Conservation (phyloP, 192 early-diverging fungal species). For the Backusella psychrophila region DNA sequence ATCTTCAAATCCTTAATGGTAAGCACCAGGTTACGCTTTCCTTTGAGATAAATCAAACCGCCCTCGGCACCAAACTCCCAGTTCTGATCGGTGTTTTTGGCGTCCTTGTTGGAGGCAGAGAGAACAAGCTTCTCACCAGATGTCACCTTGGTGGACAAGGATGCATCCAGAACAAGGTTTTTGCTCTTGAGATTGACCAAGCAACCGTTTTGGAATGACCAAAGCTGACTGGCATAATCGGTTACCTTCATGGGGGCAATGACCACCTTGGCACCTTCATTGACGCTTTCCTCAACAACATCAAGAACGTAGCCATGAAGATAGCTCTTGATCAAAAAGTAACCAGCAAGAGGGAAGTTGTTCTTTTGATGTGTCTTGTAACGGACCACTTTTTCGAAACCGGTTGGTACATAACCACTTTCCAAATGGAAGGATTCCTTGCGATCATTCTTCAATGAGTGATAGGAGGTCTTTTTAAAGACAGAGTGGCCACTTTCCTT, state of each 20-base stretch:
- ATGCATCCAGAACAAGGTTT: slow-evolving; percentile 20
- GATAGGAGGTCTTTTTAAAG: not conserved
- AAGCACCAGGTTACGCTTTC: slow-evolving; percentile 12
- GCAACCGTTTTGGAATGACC: slow-evolving; percentile 23
- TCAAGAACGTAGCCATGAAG: slow-evolving; percentile 30
- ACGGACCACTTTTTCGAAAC: slow-evolving; percentile 24
- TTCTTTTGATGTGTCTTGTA: slow-evolving; percentile 15
- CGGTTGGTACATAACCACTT: slow-evolving; percentile 22
- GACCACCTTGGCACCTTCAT: slow-evolving; percentile 11
- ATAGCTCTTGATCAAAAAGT: slow-evolving; percentile 31
- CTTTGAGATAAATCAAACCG: slow-evolving; percentile 12
- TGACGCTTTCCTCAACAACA: not conserved
- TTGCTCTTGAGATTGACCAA: slow-evolving; percentile 28
- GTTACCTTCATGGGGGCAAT: slow-evolving; percentile 15
- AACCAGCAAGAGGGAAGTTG: slow-evolving; percentile 24
- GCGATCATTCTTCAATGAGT: not conserved
- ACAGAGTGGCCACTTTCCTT: not conserved
- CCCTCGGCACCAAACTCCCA: slow-evolving; percentile 20
- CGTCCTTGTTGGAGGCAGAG: not conserved
- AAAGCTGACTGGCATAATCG: slow-evolving; percentile 31
- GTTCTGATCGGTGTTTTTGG: slow-evolving; percentile 10
- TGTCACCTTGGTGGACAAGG: not conserved
- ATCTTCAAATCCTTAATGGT: slow-evolving; percentile 21
- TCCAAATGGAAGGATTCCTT: slow-evolving; percentile 7
- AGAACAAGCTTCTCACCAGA: slow-evolving; percentile 24